These are phyloP conservation scores for Hermanozyma aechmeae DNA, from an alignment of 805 yeast species.

Conservation along the genomic window DNA sequence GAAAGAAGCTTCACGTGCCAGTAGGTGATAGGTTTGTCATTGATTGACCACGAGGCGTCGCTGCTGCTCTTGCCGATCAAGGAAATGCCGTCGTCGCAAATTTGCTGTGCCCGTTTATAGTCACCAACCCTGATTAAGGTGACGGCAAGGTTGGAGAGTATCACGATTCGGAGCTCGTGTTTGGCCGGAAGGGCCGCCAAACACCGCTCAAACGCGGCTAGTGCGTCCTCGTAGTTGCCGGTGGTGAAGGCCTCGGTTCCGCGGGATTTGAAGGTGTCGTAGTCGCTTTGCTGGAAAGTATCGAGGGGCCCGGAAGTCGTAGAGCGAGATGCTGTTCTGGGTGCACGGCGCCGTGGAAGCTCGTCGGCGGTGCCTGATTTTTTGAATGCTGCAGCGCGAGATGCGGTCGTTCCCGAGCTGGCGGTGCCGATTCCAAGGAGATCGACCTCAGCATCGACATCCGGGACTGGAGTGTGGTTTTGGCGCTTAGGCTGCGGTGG, in stretches of 20 bases:
- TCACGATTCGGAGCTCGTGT: conserved; percentile 59
- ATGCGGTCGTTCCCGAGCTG: no score
- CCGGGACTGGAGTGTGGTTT: background rate
- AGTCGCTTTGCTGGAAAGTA: conserved; percentile 30
- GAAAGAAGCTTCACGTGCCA: conserved; percentile 66
- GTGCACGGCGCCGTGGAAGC: no score
- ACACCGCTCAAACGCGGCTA: conserved; percentile 46
- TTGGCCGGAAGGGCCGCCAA: conserved; percentile 43
- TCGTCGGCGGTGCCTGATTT: no score
- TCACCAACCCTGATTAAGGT: conserved; percentile 64
- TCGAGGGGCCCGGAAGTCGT: conserved; percentile 17
- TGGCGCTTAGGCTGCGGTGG: no score
- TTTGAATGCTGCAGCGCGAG: no score
- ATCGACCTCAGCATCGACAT: background rate
- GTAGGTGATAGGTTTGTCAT: conserved; percentile 48
- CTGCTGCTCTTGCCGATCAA: conserved; percentile 18
- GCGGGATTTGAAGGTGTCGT: conserved; percentile 39
- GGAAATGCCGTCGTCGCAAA: conserved; percentile 39
- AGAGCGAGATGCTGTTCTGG: no score
- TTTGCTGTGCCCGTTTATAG: conserved; percentile 40
- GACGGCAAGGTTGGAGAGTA: conserved; percentile 65
- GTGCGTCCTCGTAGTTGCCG: conserved; percentile 77
- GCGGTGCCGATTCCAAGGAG: background rate
- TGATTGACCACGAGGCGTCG: conserved; percentile 21
- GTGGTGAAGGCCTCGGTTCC: conserved; percentile 60